Base-by-base conservation (phyloP, 1,139 yeast species). In the Lodderomyces margitis region DNA sequence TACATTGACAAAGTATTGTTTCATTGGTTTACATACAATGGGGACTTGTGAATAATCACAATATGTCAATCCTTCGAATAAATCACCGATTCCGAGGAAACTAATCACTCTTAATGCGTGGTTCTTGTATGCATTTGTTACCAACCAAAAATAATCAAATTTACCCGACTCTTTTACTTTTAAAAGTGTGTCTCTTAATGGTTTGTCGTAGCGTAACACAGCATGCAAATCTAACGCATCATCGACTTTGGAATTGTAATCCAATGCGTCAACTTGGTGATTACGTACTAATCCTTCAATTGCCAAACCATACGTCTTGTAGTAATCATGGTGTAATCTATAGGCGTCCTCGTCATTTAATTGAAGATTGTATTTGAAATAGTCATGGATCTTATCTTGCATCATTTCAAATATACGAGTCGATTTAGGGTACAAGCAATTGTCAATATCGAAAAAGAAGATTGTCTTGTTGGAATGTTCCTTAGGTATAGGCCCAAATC, bases 61-160 rank as follows among this genome's bases (percentile, higher is more conserved):
- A 64, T 70, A 92, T 0, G 97, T 88, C 53, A 92, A 75, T 1
- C 98, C 98, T 51, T 91, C 98, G 57, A 92, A 91, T 44, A 88
- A 60, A 58, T 91, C 97, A 17, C 92, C 96, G 25, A 92, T 61
- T 2, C 96, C 98, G 39, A 92, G 70, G 42, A 91, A 70, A 33
- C 82, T 74, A 16, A 89, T 74, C 14, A 87, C 95, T 42, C 92
- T 71, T 42, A 81, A 57, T 1, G 94, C 98, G 60, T 92, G 98
- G 55, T 79, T 87, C 59, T 84, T 82, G 67, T 91, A 92, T 1
- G 98, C 98, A 58, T 92, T 92, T 12, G 98, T 92, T 54, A 89
- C 84, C 37, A 92, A 73, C 98, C 98, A 92, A 46, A 72, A 66
- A 43, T 56, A 53, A 50, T 70, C 76, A 50, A 62, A 64, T 34